Evolutionary conservation across 768 basidiomycete genomes (phyloP).

Genomic region (Xanthoconium purpureum): DNA sequence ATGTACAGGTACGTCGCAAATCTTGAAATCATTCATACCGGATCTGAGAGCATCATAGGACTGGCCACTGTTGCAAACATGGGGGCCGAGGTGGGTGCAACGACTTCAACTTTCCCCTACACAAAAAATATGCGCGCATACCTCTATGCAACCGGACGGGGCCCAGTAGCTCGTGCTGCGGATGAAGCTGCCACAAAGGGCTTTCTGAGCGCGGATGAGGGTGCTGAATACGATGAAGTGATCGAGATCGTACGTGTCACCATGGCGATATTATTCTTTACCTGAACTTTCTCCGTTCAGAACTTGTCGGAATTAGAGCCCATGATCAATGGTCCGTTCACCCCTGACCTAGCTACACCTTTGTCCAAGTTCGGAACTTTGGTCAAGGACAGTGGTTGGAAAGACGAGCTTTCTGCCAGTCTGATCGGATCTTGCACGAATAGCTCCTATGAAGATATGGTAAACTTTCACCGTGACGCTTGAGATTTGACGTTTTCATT

Average conservation of each 20-base stretch:
- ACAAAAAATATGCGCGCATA: constrained; percentile 86
- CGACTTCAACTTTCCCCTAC: constrained; percentile 97
- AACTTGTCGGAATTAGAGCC: constrained; percentile 88
- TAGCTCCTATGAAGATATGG: constrained; percentile 96
- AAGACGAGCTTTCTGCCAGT: constrained; percentile 85
- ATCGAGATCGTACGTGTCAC: constrained; percentile 78
- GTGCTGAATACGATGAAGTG: constrained; percentile 90
- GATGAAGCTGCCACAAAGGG: constrained; percentile 76
- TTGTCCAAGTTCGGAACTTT: constrained; percentile 83
- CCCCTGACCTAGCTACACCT: constrained; percentile 93
- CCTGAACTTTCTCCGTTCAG: constrained; percentile 38
- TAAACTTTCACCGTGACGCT: constrained; percentile 26
- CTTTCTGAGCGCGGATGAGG: constrained; percentile 80
- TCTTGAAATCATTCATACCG: neutral
- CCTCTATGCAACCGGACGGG: constrained; percentile 85
- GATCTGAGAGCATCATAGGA: constrained; percentile 39
- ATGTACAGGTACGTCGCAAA: constrained; percentile 67
- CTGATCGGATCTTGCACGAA: constrained; percentile 99
- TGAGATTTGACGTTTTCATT: neutral
- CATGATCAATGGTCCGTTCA: constrained; percentile 95
- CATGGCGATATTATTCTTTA: neutral
- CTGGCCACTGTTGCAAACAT: constrained; percentile 97
- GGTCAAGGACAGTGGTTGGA: constrained; percentile 85
- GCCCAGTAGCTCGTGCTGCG: constrained; percentile 81
- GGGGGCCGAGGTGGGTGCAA: constrained; percentile 99